phyloP scores from a whole-genome alignment of 2,329 filamentous ascomycete genomes.

The Epichloe glyceriae region DNA sequence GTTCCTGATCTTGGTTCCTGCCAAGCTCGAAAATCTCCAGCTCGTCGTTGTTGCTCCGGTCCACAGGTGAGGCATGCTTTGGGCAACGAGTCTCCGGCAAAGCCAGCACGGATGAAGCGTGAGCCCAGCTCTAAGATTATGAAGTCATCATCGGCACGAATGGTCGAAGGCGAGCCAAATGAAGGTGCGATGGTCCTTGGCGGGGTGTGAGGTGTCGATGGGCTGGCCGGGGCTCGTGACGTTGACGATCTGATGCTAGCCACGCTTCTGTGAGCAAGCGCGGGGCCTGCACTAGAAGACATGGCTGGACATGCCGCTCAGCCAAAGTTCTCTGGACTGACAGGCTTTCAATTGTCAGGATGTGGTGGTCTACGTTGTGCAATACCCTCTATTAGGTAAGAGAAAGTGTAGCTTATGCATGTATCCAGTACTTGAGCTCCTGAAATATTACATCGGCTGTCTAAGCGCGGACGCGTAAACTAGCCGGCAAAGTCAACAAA shows the following conservation, averaged over 20 bases:
- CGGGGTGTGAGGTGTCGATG: slow-evolving; percentile 48
- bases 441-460: background rate
- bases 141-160: slow-evolving; percentile 69
- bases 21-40: slow-evolving; percentile 72
- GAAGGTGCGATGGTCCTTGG: slow-evolving; percentile 38
- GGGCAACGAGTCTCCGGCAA: slow-evolving; percentile 70
- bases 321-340: background rate
- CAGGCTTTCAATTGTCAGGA: too few species aligned
- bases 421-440: background rate
- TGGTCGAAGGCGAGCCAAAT: slow-evolving; percentile 45
- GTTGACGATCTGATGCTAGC: slow-evolving; percentile 40
- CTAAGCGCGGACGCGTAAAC: too few species aligned
- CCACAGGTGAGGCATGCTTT: slow-evolving; percentile 59
- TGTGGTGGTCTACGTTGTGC: background rate
- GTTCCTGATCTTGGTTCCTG: slow-evolving; percentile 32
- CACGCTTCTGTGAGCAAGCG: slow-evolving; percentile 44
- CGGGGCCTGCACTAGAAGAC: slow-evolving; percentile 29
- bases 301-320: slow-evolving; percentile 17
- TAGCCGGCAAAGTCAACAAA: slow-evolving; percentile 19
- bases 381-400: too few species aligned
- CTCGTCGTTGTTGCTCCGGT: slow-evolving; percentile 62
- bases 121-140: slow-evolving; percentile 74
- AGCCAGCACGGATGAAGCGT: slow-evolving; percentile 67
- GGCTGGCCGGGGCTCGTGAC: slow-evolving; percentile 18
- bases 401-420: too few species aligned